Base-by-base conservation (phyloP, 2,329 filamentous ascomycete genomes). In the Penicillium oxalicum region DNA sequence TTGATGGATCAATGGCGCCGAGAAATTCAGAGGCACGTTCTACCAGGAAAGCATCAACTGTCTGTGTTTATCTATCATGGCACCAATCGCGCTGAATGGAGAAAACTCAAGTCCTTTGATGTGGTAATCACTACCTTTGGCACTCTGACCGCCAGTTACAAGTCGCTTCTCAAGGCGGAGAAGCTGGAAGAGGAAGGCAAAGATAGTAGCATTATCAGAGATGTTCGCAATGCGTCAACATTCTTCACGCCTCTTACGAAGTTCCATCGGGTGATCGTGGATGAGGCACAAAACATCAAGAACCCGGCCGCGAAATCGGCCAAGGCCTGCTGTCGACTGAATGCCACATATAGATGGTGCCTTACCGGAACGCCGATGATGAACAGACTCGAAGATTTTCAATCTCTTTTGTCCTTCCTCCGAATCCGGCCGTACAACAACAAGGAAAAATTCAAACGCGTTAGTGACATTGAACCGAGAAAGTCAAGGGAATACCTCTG, bases 331-430 rank as follows among this genome's bases (percentile, higher is more conserved):
- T 79, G 74, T 56, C 65, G 70, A 9, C 67, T 93, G 12, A 70
- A 78, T 51, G 74, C 85, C 11, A 74, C 71, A 33, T 80, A 86
- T 61, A 77, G 87, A 41, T 83, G 87, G 72, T 89, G 85, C 61
- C 78, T 91, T 66, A 88, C 84, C 32, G 88, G 88, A 26, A 93
- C 88, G 0, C 88, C 88, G 0, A 90, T 91, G 86, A 93, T 93
- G 86, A 95, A 95, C 59, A 82, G 78, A 9, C 81, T 91, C 2
- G 74, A 80, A 25, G 91, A 96, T 59, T 74, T 95, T 3, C 90
- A 81, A 60, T 87, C 88, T 0, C 71, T 95, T 18, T 75, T 95
- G 39, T 78, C 80, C 2, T 96, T 95, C 61, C 74, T 95, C 12
- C 76, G 77, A 2, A 91, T 94, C 61, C 77, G 77, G 51, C 89